Conservation (phyloP, 2,329 filamentous ascomycete species). For the Trichoderma atroviride region DNA sequence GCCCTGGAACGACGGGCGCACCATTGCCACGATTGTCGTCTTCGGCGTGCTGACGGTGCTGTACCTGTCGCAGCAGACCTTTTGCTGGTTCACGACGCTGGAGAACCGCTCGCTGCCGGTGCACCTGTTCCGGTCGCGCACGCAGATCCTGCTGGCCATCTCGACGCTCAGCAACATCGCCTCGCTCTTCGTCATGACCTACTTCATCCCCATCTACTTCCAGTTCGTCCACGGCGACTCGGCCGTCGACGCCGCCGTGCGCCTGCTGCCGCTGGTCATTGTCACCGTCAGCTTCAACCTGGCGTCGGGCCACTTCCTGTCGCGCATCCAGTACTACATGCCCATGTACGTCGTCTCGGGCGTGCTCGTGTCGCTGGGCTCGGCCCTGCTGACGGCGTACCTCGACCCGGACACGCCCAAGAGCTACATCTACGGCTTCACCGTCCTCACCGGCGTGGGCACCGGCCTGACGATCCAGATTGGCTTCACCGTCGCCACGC, state of each 20-base stretch:
- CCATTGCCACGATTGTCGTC: conserved; percentile 49
- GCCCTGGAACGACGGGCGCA: conserved; percentile 47
- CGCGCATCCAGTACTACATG: conserved; percentile 25
- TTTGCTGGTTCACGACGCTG: conserved; percentile 6
- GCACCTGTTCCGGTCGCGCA: conserved; percentile 10
- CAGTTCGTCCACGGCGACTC: conserved; percentile 28
- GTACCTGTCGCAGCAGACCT: conserved; percentile 10
- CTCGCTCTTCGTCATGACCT: conserved; percentile 27
- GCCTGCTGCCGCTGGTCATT: conserved; percentile 27
- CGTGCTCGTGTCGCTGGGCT: conserved; percentile 25
- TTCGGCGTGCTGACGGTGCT: conserved; percentile 40
- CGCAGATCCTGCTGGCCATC: conserved; percentile 28
- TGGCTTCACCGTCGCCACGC: conserved; percentile 36
- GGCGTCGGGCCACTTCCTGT: conserved; percentile 12
- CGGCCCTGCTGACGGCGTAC: conserved; percentile 18
- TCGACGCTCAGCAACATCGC: conserved; percentile 19
- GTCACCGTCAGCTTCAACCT: conserved; percentile 16
- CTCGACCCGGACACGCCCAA: conserved; percentile 17
- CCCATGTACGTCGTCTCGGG: conserved; percentile 25
- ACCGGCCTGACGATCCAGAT: conserved; percentile 31
- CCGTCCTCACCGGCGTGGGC: conserved; percentile 25
- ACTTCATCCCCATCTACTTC: conserved; percentile 31
- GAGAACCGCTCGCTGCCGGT: conserved; percentile 16
- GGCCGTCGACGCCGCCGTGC: conserved; percentile 26
- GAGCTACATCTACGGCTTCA: conserved; percentile 29